Base-by-base conservation (phyloP, 805 yeast genomes). In the Saturnispora bothae region DNA sequence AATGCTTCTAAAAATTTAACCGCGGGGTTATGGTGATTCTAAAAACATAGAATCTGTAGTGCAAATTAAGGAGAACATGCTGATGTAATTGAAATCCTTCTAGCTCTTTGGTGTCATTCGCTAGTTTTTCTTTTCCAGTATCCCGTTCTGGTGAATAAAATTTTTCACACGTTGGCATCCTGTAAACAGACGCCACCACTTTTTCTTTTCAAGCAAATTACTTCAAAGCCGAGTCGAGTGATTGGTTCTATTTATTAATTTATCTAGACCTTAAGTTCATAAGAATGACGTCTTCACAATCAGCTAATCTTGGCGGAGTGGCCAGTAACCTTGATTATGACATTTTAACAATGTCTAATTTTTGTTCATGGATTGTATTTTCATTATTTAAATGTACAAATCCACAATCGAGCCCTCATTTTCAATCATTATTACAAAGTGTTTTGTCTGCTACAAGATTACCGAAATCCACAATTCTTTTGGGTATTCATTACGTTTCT, bases 361-460 rank as follows among this genome's bases (percentile, higher is more conserved):
- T 84, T 51, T 65, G 85, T 34, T 68, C 85, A 36, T 75, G 86
- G 68, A 72, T 84, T 57, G 68, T 83, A 12, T 78, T 69, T 48
- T 79, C 84, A 22, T 66, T 81, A 53, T 68, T 80, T 52, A 74
- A 72, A 47, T 76, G 76, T 50, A 49, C 63, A 46, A 33, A 33
- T 15, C 64, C 60, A 42, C 50, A 50, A 40, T 61, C 78, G n/a
- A 46, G 70, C 17, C 56, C 56, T 31, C 65, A 70, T 30, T 79
- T 83, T 57, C 73, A 69, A 48, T 63, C 65, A 43, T 75, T 75
- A 46, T 64, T 84, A 15, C 67, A 69, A 39, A 71, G 79, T 29
- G 88, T 89, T 2, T 64, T 89, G 43, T 69, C 78, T 40, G 94
- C 96, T 10, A 92, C 96, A 4, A 74, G 97, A 48, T 65, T 89